phyloP scores from a whole-genome alignment of 2,329 filamentous ascomycete species.

The Cercospora janseana region DNA sequence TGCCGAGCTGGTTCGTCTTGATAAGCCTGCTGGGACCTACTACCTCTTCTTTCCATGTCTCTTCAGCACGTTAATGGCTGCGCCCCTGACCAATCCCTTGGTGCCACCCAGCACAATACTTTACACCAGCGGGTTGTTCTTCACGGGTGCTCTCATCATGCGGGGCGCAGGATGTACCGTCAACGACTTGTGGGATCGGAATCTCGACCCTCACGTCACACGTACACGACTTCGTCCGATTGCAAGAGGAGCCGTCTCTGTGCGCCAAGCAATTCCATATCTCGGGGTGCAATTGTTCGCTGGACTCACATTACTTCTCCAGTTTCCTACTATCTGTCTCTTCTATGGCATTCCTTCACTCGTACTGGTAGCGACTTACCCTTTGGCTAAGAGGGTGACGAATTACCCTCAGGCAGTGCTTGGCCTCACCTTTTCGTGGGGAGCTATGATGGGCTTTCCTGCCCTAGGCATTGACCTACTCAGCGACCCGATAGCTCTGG shows the following conservation, averaged over 20 bases:
- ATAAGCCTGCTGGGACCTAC: constrained; percentile 78
- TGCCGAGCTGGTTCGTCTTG: constrained; percentile 74
- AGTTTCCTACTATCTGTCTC: constrained; percentile 71
- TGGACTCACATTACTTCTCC: constrained; percentile 70
- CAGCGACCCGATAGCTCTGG: constrained; percentile 59
- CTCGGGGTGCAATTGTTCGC: constrained; percentile 71
- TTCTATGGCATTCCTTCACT: constrained; percentile 76
- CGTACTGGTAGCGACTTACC: constrained; percentile 71
- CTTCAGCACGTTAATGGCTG: constrained; percentile 79
- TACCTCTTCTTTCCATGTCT: constrained; percentile 84
- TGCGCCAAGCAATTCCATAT: constrained; percentile 68
- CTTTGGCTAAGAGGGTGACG: constrained; percentile 79
- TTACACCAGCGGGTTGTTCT: constrained; percentile 66
- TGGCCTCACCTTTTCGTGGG: constrained; percentile 85
- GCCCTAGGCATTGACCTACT: constrained; percentile 77
- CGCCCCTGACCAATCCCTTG: constrained; percentile 64
- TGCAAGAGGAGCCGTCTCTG: constrained; percentile 72
- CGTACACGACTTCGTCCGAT: constrained; percentile 77
- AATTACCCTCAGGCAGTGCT: constrained; percentile 84
- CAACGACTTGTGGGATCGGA: constrained; percentile 87
- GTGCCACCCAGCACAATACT: constrained; percentile 60
- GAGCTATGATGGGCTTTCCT: constrained; percentile 82
- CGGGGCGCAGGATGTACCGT: constrained; percentile 84
- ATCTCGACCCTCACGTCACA: constrained; percentile 76
- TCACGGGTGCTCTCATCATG: constrained; percentile 77